Percentiles rank a stretch among this genome's conserved stretches.
These are phyloP conservation scores for Dactylellina parvicollis DNA, from an alignment of 2,329 filamentous ascomycete species.

Conservation along the genomic window DNA sequence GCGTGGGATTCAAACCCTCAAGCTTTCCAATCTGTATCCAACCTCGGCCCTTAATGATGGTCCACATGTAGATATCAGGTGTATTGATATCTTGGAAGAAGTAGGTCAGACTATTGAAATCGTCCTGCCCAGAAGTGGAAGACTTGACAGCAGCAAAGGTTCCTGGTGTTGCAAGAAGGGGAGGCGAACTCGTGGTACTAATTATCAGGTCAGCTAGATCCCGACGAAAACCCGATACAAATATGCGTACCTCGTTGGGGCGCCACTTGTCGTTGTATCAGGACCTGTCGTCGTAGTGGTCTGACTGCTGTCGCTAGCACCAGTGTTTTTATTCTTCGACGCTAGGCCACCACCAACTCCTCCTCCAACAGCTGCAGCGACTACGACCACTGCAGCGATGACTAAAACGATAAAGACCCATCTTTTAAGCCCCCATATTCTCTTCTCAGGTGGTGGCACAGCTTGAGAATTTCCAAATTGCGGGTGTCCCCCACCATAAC, in stretches of 20 bases:
- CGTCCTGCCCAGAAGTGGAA: slow-evolving; percentile 22
- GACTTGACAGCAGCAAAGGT: slow-evolving; percentile 46
- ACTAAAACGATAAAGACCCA: slow-evolving; percentile 40
- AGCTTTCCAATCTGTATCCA: slow-evolving; percentile 48
- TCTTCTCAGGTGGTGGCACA: background rate
- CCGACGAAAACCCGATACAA: background rate
- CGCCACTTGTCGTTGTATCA: background rate
- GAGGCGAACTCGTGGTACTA: slow-evolving; percentile 25
- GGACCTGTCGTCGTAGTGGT: slow-evolving; percentile 1
- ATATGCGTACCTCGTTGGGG: slow-evolving; percentile 25
- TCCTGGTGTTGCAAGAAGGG: slow-evolving; percentile 31
- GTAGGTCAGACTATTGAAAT: slow-evolving; percentile 37
- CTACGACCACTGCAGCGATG: slow-evolving; percentile 18
- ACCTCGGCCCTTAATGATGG: slow-evolving; percentile 17
- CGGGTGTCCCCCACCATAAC: slow-evolving; percentile 13
- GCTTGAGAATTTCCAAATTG: slow-evolving; percentile 15
- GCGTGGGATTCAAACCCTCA: slow-evolving; percentile 33
- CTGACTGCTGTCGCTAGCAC: background rate
- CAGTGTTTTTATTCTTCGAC: slow-evolving; percentile 27
- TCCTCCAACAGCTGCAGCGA: slow-evolving; percentile 36
- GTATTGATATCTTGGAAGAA: slow-evolving; percentile 45
- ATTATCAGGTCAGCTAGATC: background rate
- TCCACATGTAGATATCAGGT: slow-evolving; percentile 48
- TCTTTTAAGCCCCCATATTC: slow-evolving; percentile 48
- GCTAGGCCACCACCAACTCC: slow-evolving; percentile 36